phyloP scores from a whole-genome alignment of 2,329 filamentous ascomycete genomes.

The Reticulascus tulasneorum region DNA sequence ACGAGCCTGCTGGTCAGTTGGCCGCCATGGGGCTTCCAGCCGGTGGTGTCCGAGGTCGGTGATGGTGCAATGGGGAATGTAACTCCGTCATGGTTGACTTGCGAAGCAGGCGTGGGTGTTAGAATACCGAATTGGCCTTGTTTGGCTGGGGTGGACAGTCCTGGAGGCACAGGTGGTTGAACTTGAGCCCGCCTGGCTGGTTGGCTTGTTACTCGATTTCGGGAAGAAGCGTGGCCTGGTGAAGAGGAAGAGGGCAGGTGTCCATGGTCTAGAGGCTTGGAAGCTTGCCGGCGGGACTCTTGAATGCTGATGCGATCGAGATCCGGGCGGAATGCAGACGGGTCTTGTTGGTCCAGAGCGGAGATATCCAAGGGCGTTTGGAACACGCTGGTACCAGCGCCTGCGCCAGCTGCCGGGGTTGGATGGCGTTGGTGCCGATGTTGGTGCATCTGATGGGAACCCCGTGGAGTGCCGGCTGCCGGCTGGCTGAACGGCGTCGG shows the following conservation, averaged over 20 bases:
- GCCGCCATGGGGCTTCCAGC: conserved; percentile 36
- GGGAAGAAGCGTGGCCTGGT: too few species aligned
- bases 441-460: conserved; percentile 18
- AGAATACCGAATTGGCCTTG: conserved; percentile 44
- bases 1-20: conserved; percentile 55
- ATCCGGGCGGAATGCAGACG: too few species aligned
- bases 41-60: conserved; percentile 11
- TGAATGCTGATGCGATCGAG: too few species aligned
- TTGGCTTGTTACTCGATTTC: too few species aligned
- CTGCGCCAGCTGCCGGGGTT: conserved; percentile 7
- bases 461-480: conserved; percentile 5
- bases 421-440: conserved; percentile 16
- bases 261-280: too few species aligned
- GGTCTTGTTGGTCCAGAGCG: too few species aligned
- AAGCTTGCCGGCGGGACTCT: too few species aligned
- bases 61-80: conserved; percentile 8
- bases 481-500: conserved; percentile 1
- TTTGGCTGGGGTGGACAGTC: conserved; percentile 19
- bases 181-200: too few species aligned
- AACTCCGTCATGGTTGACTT: conserved; percentile 26
- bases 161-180: too few species aligned
- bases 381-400: conserved; percentile 1
- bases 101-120: conserved; percentile 26
- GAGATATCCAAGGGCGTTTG: too few species aligned
- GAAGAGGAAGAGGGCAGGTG: too few species aligned